Conservation (phyloP, 2,329 filamentous ascomycete genomes). For the Xylaria sp. region DNA sequence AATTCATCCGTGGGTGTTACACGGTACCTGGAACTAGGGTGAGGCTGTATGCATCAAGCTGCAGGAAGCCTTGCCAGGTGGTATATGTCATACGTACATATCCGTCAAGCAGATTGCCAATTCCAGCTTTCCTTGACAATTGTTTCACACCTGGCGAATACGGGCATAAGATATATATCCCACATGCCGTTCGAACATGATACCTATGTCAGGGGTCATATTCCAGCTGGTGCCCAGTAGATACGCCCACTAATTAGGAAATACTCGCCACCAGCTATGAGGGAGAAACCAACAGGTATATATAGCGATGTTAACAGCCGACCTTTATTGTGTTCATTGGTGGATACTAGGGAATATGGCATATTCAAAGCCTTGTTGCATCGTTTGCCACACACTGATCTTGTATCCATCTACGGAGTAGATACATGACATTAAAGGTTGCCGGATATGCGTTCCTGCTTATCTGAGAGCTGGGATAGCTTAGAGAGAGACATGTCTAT, state of each 20-base stretch:
- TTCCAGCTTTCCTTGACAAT: slow-evolving; percentile 6
- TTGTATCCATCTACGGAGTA: not conserved
- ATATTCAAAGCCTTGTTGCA: slow-evolving; percentile 16
- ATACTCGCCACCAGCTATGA: not conserved
- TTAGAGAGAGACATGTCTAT: slow-evolving; percentile 11
- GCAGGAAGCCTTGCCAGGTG: slow-evolving; percentile 23
- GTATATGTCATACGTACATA: slow-evolving; percentile 22
- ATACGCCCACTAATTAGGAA: not conserved
- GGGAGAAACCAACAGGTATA: not conserved
- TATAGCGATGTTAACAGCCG: not conserved
- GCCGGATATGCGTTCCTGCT: not conserved
- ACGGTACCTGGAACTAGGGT: slow-evolving; percentile 10
- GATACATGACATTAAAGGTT: not conserved
- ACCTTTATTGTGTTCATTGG: not conserved
- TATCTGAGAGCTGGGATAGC: not conserved
- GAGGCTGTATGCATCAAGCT: slow-evolving; percentile 27
- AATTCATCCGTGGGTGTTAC: slow-evolving; percentile 1
- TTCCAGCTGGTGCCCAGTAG: not conserved
- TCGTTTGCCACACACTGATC: slow-evolving; percentile 6
- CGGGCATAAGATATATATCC: not conserved
- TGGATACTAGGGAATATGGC: not conserved
- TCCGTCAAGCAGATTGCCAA: slow-evolving; percentile 11
- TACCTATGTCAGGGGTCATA: not conserved
- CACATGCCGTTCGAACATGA: not conserved
- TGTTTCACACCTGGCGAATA: not conserved